Evolutionary conservation across 1,284 basidiomycete genomes (phyloP).

Genomic region (Cutaneotrichosporon cutaneum): DNA sequence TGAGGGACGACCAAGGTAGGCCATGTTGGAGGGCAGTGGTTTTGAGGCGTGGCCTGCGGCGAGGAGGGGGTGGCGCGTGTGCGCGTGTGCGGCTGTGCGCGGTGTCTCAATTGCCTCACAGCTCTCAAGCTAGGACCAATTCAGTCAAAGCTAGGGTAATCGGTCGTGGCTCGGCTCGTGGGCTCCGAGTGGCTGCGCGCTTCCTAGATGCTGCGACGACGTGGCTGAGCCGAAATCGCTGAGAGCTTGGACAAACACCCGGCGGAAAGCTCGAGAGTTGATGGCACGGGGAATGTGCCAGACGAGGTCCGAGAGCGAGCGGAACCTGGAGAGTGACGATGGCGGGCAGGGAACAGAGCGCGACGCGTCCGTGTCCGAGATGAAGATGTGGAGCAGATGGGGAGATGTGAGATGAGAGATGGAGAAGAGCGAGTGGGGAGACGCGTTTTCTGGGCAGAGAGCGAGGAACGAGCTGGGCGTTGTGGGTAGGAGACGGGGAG

Average conservation of each 20-base stretch:
- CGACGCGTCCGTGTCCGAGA: not conserved
- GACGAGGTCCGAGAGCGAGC: not conserved
- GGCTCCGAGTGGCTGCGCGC: not conserved
- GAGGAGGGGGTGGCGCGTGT: not conserved
- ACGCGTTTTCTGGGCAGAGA: not conserved
- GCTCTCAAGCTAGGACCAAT: not conserved
- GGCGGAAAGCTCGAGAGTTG: not conserved
- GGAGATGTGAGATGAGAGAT: not conserved
- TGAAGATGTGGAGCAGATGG: not conserved
- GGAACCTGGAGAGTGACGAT: not conserved
- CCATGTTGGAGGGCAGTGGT: slow-evolving; percentile 18
- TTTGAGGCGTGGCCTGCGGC: not conserved
- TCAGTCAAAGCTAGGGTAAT: not conserved
- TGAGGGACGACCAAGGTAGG: slow-evolving; percentile 49
- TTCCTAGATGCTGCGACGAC: not conserved
- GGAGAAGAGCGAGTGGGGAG: not conserved
- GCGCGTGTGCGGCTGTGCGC: not conserved
- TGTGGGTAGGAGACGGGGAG: too few species aligned
- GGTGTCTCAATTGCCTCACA: not conserved
- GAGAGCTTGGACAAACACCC: not conserved
- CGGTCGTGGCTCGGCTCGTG: not conserved
- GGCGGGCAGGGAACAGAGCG: not conserved
- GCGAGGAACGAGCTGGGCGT: not conserved
- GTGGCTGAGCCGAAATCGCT: not conserved
- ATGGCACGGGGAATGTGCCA: not conserved